Evolutionary conservation across 2,329 filamentous ascomycete species (phyloP).

Genomic region (Ascomycota sp.): DNA sequence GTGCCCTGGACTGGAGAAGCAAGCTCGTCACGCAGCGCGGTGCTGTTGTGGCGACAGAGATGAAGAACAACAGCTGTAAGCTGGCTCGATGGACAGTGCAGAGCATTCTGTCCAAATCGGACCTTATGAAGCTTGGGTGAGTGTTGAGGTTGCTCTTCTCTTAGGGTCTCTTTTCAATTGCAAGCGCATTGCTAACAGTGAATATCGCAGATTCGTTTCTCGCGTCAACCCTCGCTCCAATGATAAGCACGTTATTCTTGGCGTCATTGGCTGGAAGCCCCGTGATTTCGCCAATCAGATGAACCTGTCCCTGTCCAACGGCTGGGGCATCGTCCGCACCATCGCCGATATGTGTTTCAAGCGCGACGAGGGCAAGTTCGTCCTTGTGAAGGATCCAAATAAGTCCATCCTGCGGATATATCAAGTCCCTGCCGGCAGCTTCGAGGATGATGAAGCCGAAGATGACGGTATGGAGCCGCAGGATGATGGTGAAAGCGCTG

Average conservation of each 20-base stretch:
- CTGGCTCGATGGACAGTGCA: conserved; percentile 94
- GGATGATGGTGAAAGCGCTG: conserved; percentile 6
- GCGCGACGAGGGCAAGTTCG: conserved; percentile 39
- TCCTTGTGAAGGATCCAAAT: conserved; percentile 33
- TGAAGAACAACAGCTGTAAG: conserved; percentile 99
- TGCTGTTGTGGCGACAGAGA: conserved; percentile 94
- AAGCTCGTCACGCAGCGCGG: conserved; percentile 90
- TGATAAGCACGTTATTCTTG: conserved; percentile 85
- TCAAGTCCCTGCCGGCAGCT: conserved; percentile 67
- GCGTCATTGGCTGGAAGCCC: conserved; percentile 94
- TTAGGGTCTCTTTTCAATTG: no score
- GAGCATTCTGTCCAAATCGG: conserved; percentile 90
- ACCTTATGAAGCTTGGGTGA: conserved; percentile 93
- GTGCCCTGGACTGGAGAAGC: conserved; percentile 87
- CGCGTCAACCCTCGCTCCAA: conserved; percentile 81
- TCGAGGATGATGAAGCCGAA: conserved; percentile 77
- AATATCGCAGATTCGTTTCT: conserved; percentile 59
- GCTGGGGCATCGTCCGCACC: conserved; percentile 96
- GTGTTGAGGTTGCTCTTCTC: conserved; percentile 17
- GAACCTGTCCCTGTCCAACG: conserved; percentile 92
- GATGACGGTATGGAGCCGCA: conserved; percentile 29
- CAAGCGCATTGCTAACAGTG: not conserved
- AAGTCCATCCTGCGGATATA: conserved; percentile 89
- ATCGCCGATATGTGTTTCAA: conserved; percentile 86
- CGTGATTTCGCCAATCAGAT: conserved; percentile 93